phyloP scores from a whole-genome alignment of 169 alveolate species.

The Toxoplasma gondii region DNA sequence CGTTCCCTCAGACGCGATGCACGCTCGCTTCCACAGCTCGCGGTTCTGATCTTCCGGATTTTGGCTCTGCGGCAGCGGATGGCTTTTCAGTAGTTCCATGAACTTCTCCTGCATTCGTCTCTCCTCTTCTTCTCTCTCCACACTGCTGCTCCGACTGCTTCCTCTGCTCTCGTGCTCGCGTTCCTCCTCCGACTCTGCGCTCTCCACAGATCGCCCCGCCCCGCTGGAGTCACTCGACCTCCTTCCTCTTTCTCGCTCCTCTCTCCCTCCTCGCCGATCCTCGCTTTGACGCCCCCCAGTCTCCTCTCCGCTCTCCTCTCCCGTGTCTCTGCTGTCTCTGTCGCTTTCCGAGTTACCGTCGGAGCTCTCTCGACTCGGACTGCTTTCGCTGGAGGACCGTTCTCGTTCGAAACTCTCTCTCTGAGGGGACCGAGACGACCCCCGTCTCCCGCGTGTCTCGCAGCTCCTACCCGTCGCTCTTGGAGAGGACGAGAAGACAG shows the following conservation, averaged over 20 bases:
- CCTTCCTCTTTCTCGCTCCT: no score
- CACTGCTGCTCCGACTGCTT: background rate
- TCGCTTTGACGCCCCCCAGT: background rate
- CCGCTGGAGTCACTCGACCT: background rate
- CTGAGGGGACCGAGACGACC: no score
- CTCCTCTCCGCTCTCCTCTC: background rate
- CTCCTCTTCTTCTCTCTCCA: background rate
- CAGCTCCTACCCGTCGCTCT: no score
- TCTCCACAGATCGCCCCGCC: background rate
- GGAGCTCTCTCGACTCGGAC: background rate
- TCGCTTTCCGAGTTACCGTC: background rate
- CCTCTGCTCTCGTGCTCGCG: no score
- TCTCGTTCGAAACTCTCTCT: no score
- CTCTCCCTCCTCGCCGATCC: no score
- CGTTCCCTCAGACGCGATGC: background rate
- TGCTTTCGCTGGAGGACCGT: background rate
- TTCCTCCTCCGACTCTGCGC: background rate
- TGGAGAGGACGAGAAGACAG: background rate
- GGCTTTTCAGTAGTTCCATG: background rate
- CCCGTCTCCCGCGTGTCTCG: no score
- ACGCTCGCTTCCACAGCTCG: conserved; percentile 14
- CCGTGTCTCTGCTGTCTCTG: background rate
- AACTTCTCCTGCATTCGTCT: background rate
- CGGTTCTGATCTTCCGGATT: background rate
- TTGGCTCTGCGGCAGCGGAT: background rate